A percentile compares a stretch with the other conserved stretches of the same genome.
Evolutionary conservation across 2,329 filamentous ascomycete genomes (phyloP).

Genomic region (Curvularia lunata): DNA sequence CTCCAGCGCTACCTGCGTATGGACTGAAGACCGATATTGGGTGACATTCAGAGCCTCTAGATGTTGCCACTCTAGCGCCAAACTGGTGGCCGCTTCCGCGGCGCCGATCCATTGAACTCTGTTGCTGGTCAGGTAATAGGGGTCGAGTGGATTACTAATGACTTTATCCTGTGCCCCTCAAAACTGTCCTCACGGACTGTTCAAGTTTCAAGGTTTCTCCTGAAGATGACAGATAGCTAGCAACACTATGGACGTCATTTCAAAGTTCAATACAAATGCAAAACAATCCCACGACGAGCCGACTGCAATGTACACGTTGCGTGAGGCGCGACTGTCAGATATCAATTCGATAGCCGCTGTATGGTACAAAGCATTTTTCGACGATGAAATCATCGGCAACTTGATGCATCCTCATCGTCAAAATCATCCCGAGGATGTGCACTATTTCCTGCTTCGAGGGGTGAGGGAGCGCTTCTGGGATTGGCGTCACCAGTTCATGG

Average conservation of each 20-base stretch:
- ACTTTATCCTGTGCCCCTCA: not conserved
- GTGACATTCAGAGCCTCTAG: not conserved
- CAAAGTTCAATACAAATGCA: not conserved
- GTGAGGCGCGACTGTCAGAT: constrained; percentile 25
- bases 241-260: not conserved
- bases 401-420: constrained; percentile 43
- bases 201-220: no score
- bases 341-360: constrained; percentile 29
- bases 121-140: not conserved
- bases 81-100: not conserved
- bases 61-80: not conserved
- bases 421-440: constrained; percentile 36
- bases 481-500: constrained; percentile 39
- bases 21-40: not conserved
- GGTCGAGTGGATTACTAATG: not conserved
- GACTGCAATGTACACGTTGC: constrained; percentile 7
- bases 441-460: constrained; percentile 38
- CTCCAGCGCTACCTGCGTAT: not conserved
- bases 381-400: constrained; percentile 42
- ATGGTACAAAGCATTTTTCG: constrained; percentile 39
- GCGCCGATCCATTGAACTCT: not conserved
- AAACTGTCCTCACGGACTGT: no score
- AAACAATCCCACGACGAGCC: not conserved
- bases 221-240: not conserved
- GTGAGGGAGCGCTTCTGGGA: constrained; percentile 38